A percentile compares a stretch with the other conserved stretches of the same genome.
phyloP scores from a whole-genome alignment of 345 rosid species.

The Noccaea caerulescens region DNA sequence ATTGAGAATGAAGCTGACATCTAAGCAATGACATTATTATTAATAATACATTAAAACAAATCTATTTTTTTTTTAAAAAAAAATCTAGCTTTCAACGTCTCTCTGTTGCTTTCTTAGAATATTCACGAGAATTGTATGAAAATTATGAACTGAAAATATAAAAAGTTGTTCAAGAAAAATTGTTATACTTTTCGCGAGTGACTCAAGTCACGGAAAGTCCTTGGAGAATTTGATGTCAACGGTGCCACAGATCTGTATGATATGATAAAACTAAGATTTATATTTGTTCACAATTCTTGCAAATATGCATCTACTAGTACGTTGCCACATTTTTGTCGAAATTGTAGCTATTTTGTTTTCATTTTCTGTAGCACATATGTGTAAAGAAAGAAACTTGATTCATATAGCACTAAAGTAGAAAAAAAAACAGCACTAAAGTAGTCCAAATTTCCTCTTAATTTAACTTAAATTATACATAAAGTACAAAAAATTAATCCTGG shows the following conservation, averaged over 20 bases:
- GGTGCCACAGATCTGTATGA: not conserved
- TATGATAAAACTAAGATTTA: not conserved
- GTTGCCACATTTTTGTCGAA: not conserved
- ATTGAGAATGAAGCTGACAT: too few species aligned
- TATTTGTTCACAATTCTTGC: not conserved
- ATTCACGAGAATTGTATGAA: conserved; percentile 24
- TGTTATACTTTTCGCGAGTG: conserved; percentile 10
- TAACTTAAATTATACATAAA: conserved; percentile 22
- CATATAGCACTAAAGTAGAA: conserved; percentile 8
- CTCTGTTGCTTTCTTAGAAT: not conserved
- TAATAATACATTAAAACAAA: too few species aligned
- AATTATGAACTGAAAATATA: conserved; percentile 11
- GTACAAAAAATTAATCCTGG: not conserved
- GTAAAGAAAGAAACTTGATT: not conserved
- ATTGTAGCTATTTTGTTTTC: not conserved
- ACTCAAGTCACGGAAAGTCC: conserved; percentile 32
- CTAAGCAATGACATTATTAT: too few species aligned
- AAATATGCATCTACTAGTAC: conserved; percentile 15
- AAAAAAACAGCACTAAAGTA: not conserved
- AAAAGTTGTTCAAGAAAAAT: not conserved
- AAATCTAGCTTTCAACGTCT: not conserved
- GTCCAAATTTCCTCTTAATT: not conserved
- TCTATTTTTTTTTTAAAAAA: too few species aligned
- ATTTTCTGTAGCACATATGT: not conserved
- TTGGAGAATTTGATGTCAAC: conserved; percentile 30